Percentiles rank a stretch among this genome's conserved stretches.
Conservation (phyloP, 1,284 basidiomycete species). For the Trichosporon sp. region DNA sequence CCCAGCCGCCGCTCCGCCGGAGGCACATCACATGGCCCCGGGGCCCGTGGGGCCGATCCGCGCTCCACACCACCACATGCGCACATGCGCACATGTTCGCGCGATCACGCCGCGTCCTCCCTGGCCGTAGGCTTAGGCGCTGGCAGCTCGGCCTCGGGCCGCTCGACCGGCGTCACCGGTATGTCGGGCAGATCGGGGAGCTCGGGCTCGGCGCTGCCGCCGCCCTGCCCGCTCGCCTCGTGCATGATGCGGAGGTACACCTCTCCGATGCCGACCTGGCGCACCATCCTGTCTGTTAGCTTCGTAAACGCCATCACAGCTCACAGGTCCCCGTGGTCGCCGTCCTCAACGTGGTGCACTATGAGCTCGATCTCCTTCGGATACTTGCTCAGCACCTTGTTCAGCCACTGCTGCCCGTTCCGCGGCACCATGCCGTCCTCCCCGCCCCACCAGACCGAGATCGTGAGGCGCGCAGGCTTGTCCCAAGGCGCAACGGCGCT, state of each 20-base stretch:
- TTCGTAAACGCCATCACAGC: neutral
- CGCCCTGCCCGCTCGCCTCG: neutral
- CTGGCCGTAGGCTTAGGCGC: neutral
- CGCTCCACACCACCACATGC: neutral
- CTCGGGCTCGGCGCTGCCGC: neutral
- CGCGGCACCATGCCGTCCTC: slow-evolving; percentile 24
- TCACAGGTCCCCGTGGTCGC: slow-evolving; percentile 20
- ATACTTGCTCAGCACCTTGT: slow-evolving; percentile 16
- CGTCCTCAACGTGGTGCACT: slow-evolving; percentile 21
- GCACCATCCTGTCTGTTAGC: slow-evolving; percentile 14
- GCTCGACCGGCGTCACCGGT: neutral
- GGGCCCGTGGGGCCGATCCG: neutral
- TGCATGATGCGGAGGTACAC: slow-evolving; percentile 20
- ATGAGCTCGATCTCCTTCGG: slow-evolving; percentile 13
- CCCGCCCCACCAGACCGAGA: slow-evolving; percentile 24
- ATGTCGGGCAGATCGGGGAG: neutral
- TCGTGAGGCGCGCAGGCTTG: neutral
- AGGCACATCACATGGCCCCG: neutral
- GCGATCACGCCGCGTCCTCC: neutral
- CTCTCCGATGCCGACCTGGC: slow-evolving; percentile 21
- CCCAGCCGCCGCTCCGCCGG: no score
- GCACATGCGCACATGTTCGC: neutral
- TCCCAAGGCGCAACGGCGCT: neutral
- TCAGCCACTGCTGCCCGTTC: slow-evolving; percentile 24
- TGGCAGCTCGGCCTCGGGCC: neutral